A percentile compares a stretch with the other conserved stretches of the same genome.
These are phyloP conservation scores for Dacryopinax spathularia DNA, from an alignment of 768 basidiomycete species.

Conservation along the genomic window DNA sequence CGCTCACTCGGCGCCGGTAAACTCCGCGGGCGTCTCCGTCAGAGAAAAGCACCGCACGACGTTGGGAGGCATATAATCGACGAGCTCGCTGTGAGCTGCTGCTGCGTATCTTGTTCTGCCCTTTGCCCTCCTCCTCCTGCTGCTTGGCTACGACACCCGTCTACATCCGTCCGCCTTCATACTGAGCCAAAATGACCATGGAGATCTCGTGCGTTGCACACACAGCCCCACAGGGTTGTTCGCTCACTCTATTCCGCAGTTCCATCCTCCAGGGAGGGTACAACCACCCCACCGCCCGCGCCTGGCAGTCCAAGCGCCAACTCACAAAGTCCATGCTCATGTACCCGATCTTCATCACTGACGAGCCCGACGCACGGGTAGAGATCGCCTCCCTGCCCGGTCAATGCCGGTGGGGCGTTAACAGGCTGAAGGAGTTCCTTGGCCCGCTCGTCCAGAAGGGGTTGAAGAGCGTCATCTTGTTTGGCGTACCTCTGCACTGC, in stretches of 20 bases:
- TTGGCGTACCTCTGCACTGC: constrained; percentile 77
- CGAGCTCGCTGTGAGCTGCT: no score
- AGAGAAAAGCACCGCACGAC: no score
- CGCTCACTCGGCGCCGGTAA: no score
- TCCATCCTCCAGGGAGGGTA: constrained; percentile 87
- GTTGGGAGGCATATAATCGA: no score
- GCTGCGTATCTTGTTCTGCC: no score
- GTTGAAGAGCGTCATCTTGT: constrained; percentile 79
- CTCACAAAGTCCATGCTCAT: constrained; percentile 90
- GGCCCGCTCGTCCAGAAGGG: constrained; percentile 82
- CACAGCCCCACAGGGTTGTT: not conserved
- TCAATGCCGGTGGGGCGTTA: constrained; percentile 90
- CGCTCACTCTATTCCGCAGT: not conserved
- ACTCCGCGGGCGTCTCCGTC: no score
- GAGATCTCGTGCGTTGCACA: constrained; percentile 1
- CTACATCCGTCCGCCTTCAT: no score
- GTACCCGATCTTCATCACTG: constrained; percentile 98
- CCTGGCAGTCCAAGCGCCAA: constrained; percentile 69
- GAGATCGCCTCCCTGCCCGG: constrained; percentile 67
- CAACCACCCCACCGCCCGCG: constrained; percentile 75
- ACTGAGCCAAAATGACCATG: constrained; percentile 1
- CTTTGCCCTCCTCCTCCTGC: no score
- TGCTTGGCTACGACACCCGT: no score
- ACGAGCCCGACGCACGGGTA: constrained; percentile 74
- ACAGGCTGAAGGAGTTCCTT: constrained; percentile 75